Evolutionary conservation across 164 flowering plant genomes (phyloP), one percentile per base, ranked within the genome.

Genomic region (Tetrastigma voinierianum): DNA sequence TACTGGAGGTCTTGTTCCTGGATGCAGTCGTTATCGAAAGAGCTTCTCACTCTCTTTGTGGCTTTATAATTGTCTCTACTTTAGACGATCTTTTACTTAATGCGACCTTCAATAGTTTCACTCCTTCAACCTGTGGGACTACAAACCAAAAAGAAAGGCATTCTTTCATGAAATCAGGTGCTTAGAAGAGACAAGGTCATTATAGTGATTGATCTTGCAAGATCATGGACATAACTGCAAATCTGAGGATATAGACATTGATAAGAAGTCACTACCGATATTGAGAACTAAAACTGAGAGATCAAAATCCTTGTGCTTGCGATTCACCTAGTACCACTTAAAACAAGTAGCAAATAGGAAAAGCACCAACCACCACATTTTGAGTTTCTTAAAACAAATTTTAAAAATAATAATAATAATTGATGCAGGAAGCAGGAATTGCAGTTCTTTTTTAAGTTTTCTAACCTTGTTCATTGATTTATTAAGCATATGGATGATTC

Each of bases 141-240:
- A 79, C 71, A 95, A 62, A 9, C 90, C 96, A 45, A 95, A 94
- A 69, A 89, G 90, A 77, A 21, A 82, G 47, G 75, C 99, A 95
- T 78, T 95, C 96, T 71, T 62, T 83, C 77, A 77, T 86, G 77
- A 95, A 95, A 17, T 78, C 77, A 21, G 80, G 90, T 91, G 47
- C 82, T 72, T 43, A n/a, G 99, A 92, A 11, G 91, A 80, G 91
- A 80, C 71, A 87, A 75, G 54, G 92, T 84, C 60, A 95, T 80
- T 53, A 91, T 88, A 15, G 94, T 79, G 62, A 95, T 78, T 64
- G 94, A 74, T 78, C 74, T 87, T 45, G 97, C 95, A 72, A 95
- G 93, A 67, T 90, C 94, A 70, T 93, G 99, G 20, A 87, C 97
- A 76, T 84, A 79, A 57, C 80, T 81, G 76, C 78, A 62, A 61